Base-by-base conservation (phyloP, 2,329 filamentous ascomycete species). In the Fusarium buharicum region DNA sequence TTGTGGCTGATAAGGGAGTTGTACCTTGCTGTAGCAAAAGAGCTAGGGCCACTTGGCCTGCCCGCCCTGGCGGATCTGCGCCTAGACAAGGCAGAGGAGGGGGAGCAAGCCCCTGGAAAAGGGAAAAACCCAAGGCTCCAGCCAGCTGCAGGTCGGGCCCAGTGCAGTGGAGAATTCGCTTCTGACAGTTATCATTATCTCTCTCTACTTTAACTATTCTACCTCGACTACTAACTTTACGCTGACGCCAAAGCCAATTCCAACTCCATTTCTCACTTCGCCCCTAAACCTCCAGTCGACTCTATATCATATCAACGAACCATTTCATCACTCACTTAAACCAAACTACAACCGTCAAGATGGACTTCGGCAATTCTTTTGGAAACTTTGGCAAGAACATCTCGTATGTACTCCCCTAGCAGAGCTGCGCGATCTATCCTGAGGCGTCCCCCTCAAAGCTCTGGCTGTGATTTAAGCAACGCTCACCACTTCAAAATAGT, bases 291-390 rank as follows among this genome's bases (percentile, higher is more conserved):
- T 58, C 38, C 34, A 39, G 58, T 51, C 43, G 43, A 58, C 54
- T 41, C 41, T 38, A 44, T 38, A 48, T 43, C 50, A 51, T 24
- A 24, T 3, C 22, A 24, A 45, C 40, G 44, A 49, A 48, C 30
- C 38, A 16, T 31, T 24, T 33, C 46, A 38, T 30, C 45, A 49
- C 43, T 36, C 39, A 54, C 44, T 54, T 33, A 47, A 55, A 40
- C 48, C 30, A 45, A n/a, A 38, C 28, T 38, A 51, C 7, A 44
- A 31, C 52, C 34, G 55, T 30, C 69, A 75, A 63, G 55, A 86
- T 86, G 84, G 84, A 86, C 70, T 86, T 86, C 78, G 85, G 84
- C 74, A 84, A 79, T 67, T 77, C 86, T 55, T 86, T 86, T 78
- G 85, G 84, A 74, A 84, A 79, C 67, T 77, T 86, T 55, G 80